Evolutionary conservation across 805 yeast genomes (phyloP).

Genomic region (Candida verbasci): DNA sequence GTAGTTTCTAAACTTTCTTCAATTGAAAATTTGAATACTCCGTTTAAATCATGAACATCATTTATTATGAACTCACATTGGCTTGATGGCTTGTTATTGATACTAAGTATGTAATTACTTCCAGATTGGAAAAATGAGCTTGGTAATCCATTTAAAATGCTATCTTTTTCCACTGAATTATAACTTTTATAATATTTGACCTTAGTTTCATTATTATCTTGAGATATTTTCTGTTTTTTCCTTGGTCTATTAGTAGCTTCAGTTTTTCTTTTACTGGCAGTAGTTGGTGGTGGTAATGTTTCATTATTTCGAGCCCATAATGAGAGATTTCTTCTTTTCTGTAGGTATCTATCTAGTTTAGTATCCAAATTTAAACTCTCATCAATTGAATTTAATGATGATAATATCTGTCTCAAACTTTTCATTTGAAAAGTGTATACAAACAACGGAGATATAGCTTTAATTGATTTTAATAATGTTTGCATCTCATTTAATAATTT

Average conservation of each 20-base stretch:
- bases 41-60: conserved; percentile 18
- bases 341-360: conserved; percentile 11
- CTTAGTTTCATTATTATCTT: background rate
- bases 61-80: conserved; percentile 16
- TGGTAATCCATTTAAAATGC: conserved; percentile 16
- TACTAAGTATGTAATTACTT: background rate
- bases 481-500: conserved; percentile 10
- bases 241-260: background rate
- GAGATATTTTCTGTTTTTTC: conserved; percentile 3
- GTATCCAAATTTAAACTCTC: conserved; percentile 8
- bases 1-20: conserved; percentile 4
- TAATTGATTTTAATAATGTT: conserved; percentile 1
- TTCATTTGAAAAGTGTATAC: conserved; percentile 1
- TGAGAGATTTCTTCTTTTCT: conserved; percentile 9
- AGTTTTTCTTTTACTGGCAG: background rate
- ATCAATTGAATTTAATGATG: background rate
- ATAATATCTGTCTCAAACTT: conserved; percentile 4
- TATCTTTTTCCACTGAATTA: conserved; percentile 11
- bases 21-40: conserved; percentile 12
- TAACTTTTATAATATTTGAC: conserved; percentile 1
- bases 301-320: conserved; percentile 9
- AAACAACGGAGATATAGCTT: conserved; percentile 7
- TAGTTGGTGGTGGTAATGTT: background rate
- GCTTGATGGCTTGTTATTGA: background rate
- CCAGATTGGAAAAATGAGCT: conserved; percentile 22